Base-by-base conservation (phyloP, 1,139 yeast species). In the Blastobotrys ciferrii region DNA sequence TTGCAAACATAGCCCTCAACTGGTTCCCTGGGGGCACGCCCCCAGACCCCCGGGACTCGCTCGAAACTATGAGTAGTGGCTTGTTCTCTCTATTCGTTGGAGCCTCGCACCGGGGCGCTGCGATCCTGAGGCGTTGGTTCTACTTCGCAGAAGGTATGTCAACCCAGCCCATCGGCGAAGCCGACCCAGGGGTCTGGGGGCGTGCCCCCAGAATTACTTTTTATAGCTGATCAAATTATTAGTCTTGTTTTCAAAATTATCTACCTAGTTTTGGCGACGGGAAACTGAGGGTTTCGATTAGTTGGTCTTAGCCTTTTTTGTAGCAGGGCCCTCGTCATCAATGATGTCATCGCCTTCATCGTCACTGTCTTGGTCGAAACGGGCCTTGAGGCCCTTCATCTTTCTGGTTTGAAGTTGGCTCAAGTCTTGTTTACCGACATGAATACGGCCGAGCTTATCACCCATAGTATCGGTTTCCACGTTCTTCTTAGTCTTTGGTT, bases 301-400 rank as follows among this genome's bases (percentile, higher is more conserved):
- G 17, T 51, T 49, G 30, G 55, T 52, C 52, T 51, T 57, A 42
- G 47, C 48, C 50, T 30, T 25, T 45, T 47, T 47, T 38, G 41
- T 44, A 11, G 33, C 32, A 12, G 46, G 44, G 20, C 45, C 55
- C 25, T 57, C 63, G 12, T 49, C 60, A 11, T 54, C 67, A 11
- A 57, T 64, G 7, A 49, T 63, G 15, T 53, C 71, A 5, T 50
- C 63, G 5, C 71, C 78, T 47, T 73, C 80, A 23, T 78, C 84
- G 36, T 76, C 84, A n/a, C 68, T 72, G 13, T 66, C n/a, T 69
- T 88, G 96, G 64, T 88, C 43, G 59, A 75, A 89, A 67, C 78
- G 82, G 50, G 88, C 76, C 74, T 94, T 94, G 65, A 92, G 77
- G 66, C 98, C 99, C 78, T 94, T 94, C 96, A 92, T 87, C 81